Base-by-base conservation (phyloP, 2,329 filamentous ascomycete species). In the Fusarium brevicatenulatum region DNA sequence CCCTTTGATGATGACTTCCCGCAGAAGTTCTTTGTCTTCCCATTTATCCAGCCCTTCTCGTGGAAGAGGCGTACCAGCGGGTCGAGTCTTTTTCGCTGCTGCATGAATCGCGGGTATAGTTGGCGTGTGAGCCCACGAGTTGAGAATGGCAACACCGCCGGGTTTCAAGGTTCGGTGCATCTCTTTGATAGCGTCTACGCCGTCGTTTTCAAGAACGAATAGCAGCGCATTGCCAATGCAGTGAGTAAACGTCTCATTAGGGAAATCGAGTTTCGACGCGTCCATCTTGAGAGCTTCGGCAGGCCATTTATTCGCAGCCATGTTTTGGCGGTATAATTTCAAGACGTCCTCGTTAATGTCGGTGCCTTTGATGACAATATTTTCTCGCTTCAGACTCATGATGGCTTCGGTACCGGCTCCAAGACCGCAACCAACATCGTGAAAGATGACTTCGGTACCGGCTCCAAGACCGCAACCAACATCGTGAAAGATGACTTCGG, bases 391-490 rank as follows among this genome's bases (percentile, higher is more conserved):
- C 3, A 32, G 18, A 2, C 18, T 19, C 2, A 13, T 11, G 1
- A 28, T 3, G 2, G 63, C 68, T 7, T 10, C 34, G 1, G 68
- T 71, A 2, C 63, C 68, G 5, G 67, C 68, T 8, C 69, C 68
- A 0, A 71, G 25, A 0, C 69, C 63, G 1, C 69, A 71, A 0
- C 68, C 69, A 0, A 71, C 18, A 15, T 71, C 69, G 19, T 71
- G 68, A 1, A 68, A 12, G 8, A 56, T 23, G 10, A 28, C 30
- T 4, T 50, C 9, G 2, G 53, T 71, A 2, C 63, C 68, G 5
- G 67, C 68, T 8, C 69, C 68, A 0, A 71, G 25, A 0, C 69
- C 63, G 1, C 69, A 71, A 0, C 68, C 69, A 0, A 71, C 18
- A 15, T 71, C 69, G 19, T 71, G 68, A 1, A 68, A 12, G 8